phyloP scores from a whole-genome alignment of 192 early-diverging fungal species.

The Coemansia sp. region DNA sequence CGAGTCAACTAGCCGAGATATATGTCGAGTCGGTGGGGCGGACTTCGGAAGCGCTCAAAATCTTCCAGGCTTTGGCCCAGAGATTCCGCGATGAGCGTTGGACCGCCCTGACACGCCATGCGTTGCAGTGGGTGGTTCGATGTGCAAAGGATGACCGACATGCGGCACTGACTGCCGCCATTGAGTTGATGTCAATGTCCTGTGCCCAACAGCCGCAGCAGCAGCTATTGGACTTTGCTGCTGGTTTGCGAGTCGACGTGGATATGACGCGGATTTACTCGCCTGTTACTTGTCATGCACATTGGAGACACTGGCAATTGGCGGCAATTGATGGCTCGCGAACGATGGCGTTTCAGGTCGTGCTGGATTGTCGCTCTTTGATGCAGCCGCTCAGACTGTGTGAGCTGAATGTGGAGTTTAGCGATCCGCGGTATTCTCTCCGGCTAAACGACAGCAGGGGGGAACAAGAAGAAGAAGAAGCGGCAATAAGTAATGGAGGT shows the following conservation, averaged over 20 bases:
- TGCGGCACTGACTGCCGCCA: neutral
- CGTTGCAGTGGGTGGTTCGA: constrained; percentile 19
- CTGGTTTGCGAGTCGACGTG: neutral
- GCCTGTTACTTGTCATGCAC: constrained; percentile 44
- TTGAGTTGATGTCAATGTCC: constrained; percentile 33
- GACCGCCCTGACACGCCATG: constrained; percentile 23
- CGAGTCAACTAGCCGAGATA: constrained; percentile 23
- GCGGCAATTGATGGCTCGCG: neutral
- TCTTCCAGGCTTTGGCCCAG: constrained; percentile 18
- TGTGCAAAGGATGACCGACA: constrained; percentile 9
- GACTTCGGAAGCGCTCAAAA: constrained; percentile 5
- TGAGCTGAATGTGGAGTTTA: constrained; percentile 28
- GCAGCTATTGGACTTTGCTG: neutral
- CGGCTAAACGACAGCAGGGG: neutral
- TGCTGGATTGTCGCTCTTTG: constrained; percentile 23
- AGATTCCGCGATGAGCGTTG: constrained; percentile 37
- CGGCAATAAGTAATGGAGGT: too few relatives aligned
- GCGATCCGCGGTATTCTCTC: constrained; percentile 14
- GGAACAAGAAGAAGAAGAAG: neutral
- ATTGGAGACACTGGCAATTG: constrained; percentile 39
- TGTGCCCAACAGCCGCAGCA: neutral
- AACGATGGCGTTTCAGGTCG: constrained; percentile 35
- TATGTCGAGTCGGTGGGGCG: neutral
- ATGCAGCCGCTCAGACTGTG: constrained; percentile 4
- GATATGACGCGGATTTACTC: constrained; percentile 45